phyloP scores from a whole-genome alignment of 805 yeast species.

The Wickerhamomyces tratensis region DNA sequence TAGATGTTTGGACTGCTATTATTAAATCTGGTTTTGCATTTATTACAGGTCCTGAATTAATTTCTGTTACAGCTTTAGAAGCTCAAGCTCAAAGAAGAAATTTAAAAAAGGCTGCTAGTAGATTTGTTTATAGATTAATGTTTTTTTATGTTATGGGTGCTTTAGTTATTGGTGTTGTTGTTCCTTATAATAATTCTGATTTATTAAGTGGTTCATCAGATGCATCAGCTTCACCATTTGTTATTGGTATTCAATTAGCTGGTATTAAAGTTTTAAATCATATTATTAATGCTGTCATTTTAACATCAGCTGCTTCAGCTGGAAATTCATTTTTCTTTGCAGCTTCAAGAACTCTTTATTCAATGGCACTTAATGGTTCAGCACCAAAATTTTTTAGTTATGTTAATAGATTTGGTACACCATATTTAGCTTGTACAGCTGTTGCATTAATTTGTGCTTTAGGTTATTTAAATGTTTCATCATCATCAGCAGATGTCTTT shows the following conservation, averaged over 20 bases:
- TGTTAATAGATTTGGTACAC: constrained; percentile 66
- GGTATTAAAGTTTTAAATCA: constrained; percentile 61
- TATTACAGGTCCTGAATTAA: constrained; percentile 54
- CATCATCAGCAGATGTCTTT: constrained; percentile 49
- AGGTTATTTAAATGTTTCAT: constrained; percentile 61
- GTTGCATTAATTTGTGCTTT: constrained; percentile 38
- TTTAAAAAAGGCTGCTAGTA: constrained; percentile 48
- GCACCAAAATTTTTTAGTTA: constrained; percentile 63
- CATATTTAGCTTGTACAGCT: constrained; percentile 40
- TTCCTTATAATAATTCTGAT: constrained; percentile 49
- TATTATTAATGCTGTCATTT: constrained; percentile 68
- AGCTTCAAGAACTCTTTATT: constrained; percentile 65
- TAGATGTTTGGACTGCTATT: constrained; percentile 54
- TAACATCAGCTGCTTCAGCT: constrained; percentile 74
- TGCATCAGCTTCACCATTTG: constrained; percentile 69
- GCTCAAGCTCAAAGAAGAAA: constrained; percentile 48
- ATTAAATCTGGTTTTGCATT: constrained; percentile 60
- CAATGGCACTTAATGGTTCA: constrained; percentile 62
- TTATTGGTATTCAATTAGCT: constrained; percentile 66
- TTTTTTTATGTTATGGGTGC: constrained; percentile 59
- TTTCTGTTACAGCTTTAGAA: constrained; percentile 51
- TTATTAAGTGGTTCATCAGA: constrained; percentile 45
- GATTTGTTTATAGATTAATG: constrained; percentile 45
- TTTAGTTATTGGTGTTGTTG: constrained; percentile 56
- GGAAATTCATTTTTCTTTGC: constrained; percentile 74